These are phyloP conservation scores for Mollisia scopiformis DNA, from an alignment of 2,329 filamentous ascomycete species.

Conservation along the genomic window DNA sequence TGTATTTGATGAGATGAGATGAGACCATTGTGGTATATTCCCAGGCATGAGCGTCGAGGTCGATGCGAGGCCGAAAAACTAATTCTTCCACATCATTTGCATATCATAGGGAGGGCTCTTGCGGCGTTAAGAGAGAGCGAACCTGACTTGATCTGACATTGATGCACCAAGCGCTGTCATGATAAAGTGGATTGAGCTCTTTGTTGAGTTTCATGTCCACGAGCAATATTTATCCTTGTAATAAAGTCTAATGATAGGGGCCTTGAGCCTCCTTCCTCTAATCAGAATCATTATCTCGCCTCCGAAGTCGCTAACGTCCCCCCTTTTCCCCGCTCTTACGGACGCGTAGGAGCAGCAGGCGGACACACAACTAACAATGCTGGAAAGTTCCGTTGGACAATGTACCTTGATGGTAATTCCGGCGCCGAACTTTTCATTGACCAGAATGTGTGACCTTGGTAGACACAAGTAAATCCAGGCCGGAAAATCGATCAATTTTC, in stretches of 20 bases:
- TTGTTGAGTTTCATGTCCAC: not conserved
- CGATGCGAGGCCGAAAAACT: not conserved
- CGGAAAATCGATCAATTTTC: too few species aligned
- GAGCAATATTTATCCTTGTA: not conserved
- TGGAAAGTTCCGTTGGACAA: not conserved
- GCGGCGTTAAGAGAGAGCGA: not conserved
- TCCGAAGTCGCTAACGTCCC: not conserved
- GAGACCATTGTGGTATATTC: not conserved
- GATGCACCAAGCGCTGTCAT: not conserved
- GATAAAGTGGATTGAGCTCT: not conserved
- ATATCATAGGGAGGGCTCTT: not conserved
- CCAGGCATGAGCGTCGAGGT: not conserved
- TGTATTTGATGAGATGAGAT: not conserved
- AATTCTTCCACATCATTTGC: not conserved
- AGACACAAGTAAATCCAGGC: too few species aligned
- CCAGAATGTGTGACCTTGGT: too few species aligned
- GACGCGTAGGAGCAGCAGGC: not conserved
- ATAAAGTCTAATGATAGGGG: not conserved
- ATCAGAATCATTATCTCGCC: not conserved
- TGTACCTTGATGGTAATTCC: not conserved
- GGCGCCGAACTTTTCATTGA: too few species aligned
- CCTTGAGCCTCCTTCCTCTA: not conserved
- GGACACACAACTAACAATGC: not conserved
- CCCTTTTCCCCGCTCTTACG: not conserved
- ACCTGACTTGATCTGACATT: not conserved